Conservation (phyloP, 192 early-diverging fungal genomes). For the Dispira simplex region DNA sequence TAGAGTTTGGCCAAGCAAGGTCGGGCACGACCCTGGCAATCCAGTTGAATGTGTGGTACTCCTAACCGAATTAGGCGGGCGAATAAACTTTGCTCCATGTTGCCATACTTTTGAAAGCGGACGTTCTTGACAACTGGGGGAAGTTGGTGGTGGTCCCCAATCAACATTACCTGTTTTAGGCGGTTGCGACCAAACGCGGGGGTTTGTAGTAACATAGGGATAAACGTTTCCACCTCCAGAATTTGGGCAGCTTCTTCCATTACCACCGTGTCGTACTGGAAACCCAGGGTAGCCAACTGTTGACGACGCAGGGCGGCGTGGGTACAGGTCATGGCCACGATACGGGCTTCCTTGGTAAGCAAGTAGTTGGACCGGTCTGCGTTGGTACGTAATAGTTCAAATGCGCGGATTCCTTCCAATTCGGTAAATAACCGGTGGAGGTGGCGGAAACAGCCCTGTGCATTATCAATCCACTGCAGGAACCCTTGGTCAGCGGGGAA, state of each 20-base stretch:
- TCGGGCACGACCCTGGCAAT: slow-evolving; percentile 70
- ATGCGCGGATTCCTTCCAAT: slow-evolving; percentile 81
- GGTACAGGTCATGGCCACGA: slow-evolving; percentile 96
- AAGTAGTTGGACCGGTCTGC: slow-evolving; percentile 80
- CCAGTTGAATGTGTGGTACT: slow-evolving; percentile 80
- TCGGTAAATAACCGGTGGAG: slow-evolving; percentile 70
- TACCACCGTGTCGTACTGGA: slow-evolving; percentile 89
- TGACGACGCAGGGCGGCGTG: slow-evolving; percentile 83
- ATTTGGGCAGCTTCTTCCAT: slow-evolving; percentile 98
- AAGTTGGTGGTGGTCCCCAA: slow-evolving; percentile 96
- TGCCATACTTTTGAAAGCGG: slow-evolving; percentile 69
- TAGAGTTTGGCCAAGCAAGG: slow-evolving; percentile 68
- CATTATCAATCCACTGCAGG: slow-evolving; percentile 41
- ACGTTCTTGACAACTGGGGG: slow-evolving; percentile 89
- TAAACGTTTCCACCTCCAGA: slow-evolving; percentile 87
- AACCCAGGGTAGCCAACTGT: slow-evolving; percentile 74
- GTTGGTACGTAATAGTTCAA: slow-evolving; percentile 73
- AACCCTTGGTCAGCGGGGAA: slow-evolving; percentile 32
- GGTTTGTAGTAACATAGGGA: slow-evolving; percentile 77
- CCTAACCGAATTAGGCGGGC: slow-evolving; percentile 80
- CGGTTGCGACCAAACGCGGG: slow-evolving; percentile 43
- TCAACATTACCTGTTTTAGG: slow-evolving; percentile 80
- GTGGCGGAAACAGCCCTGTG: slow-evolving; percentile 68
- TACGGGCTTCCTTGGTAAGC: slow-evolving; percentile 87
- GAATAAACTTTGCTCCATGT: slow-evolving; percentile 95